Percentiles rank a stretch among this genome's conserved stretches.
These are phyloP conservation scores for Marchantia polymorpha DNA, from an alignment of 225 moss, liverwort and hornwort genomes.

Conservation along the genomic window DNA sequence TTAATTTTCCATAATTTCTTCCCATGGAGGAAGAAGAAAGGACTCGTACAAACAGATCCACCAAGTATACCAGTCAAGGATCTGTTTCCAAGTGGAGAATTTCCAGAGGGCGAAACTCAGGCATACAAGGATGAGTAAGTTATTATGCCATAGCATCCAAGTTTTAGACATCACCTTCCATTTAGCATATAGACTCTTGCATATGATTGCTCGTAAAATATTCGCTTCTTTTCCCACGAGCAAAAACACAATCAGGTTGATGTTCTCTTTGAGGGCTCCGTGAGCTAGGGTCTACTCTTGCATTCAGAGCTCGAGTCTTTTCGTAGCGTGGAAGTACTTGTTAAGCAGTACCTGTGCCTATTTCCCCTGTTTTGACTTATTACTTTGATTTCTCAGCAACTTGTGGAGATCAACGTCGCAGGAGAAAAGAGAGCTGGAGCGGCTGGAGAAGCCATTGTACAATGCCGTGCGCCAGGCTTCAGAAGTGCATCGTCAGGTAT, in stretches of 20 bases:
- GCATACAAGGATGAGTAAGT: conserved; percentile 80
- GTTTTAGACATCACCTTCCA: not conserved
- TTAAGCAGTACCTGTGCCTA: too few relatives aligned
- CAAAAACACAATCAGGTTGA: too few relatives aligned
- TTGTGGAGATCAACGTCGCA: conserved; percentile 84
- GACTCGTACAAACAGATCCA: conserved; percentile 69
- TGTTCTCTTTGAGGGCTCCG: too few relatives aligned
- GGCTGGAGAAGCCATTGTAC: conserved; percentile 87
- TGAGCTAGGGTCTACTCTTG: too few relatives aligned
- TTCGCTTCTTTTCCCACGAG: too few relatives aligned
- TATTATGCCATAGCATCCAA: not conserved
- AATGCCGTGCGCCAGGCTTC: conserved; percentile 82
- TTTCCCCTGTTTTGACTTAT: not conserved
- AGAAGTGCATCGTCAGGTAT: conserved; percentile 93
- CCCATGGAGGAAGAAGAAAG: conserved; percentile 58
- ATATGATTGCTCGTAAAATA: too few relatives aligned
- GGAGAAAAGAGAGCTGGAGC: conserved; percentile 89
- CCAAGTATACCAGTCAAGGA: conserved; percentile 78
- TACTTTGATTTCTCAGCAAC: conserved; percentile 50
- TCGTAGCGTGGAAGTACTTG: too few relatives aligned
- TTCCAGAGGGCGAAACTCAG: conserved; percentile 84
- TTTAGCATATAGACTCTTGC: not conserved
- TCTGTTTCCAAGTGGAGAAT: conserved; percentile 78
- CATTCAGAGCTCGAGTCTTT: too few relatives aligned
- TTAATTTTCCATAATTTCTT: too few relatives aligned